phyloP scores from a whole-genome alignment of 2,329 filamentous ascomycete genomes.

The Penicillium brevicompactum region DNA sequence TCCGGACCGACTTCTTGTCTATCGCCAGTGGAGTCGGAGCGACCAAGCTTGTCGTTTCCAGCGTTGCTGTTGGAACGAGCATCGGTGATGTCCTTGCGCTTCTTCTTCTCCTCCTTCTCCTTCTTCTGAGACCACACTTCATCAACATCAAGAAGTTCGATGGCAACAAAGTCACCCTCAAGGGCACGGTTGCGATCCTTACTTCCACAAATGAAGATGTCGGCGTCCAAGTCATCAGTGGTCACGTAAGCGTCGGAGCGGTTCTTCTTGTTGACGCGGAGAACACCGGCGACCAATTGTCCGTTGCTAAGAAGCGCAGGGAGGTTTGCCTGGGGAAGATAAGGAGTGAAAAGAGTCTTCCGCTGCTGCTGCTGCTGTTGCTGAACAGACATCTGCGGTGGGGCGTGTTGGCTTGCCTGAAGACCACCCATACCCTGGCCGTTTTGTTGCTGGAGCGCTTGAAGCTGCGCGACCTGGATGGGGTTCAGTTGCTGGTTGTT shows the following conservation, averaged over 20 bases:
- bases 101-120: slow-evolving; percentile 99
- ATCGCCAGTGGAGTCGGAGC: slow-evolving; percentile 64
- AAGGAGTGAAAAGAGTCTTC: slow-evolving; percentile 98
- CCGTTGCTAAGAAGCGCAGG: slow-evolving; percentile 89
- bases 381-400: slow-evolving; percentile 59
- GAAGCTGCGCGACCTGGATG: slow-evolving; percentile 84
- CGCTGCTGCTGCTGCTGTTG: slow-evolving; percentile 78
- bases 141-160: slow-evolving; percentile 95
- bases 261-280: slow-evolving; percentile 99
- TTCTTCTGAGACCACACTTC: slow-evolving; percentile 99
- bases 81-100: slow-evolving; percentile 97
- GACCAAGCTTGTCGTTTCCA: slow-evolving; percentile 63
- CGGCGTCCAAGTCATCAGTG: slow-evolving; percentile 89
- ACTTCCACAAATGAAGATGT: slow-evolving; percentile 99
- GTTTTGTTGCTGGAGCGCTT: slow-evolving; percentile 88
- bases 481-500: slow-evolving; percentile 82
- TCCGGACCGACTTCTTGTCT: slow-evolving; percentile 66
- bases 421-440: slow-evolving; percentile 73
- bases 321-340: slow-evolving; percentile 89
- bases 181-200: slow-evolving; percentile 97
- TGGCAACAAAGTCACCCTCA: slow-evolving; percentile 91
- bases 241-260: slow-evolving; percentile 97
- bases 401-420: slow-evolving; percentile 71
- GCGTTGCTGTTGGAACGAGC: slow-evolving; percentile 77
- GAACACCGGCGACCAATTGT: slow-evolving; percentile 91